These are phyloP conservation scores for Aspergillus funiculosus DNA, from an alignment of 495 filamentous ascomycete genomes.

Conservation along the genomic window DNA sequence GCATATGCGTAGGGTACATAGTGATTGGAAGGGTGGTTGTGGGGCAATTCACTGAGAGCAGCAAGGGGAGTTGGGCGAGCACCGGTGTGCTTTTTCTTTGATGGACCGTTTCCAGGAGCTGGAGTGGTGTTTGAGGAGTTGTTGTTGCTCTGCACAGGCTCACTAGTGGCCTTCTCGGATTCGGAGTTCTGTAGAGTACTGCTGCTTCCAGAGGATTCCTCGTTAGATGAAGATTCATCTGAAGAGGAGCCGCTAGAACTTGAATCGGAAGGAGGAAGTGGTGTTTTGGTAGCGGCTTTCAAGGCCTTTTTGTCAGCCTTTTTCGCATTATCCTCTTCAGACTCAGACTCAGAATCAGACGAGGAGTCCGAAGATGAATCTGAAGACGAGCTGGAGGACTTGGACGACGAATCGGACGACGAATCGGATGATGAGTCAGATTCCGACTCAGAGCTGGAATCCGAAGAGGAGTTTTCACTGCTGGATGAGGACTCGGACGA, in stretches of 20 bases:
- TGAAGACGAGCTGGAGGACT: constrained; percentile 31
- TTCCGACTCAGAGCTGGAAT: constrained; percentile 19
- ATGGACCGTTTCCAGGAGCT: constrained; percentile 37
- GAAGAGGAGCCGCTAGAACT: constrained; percentile 28
- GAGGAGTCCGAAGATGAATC: constrained; percentile 20
- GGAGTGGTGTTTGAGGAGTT: constrained; percentile 41
- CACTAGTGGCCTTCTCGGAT: constrained; percentile 23
- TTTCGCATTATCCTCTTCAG: constrained; percentile 26
- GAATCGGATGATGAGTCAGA: constrained; percentile 16
- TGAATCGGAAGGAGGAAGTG: constrained; percentile 42
- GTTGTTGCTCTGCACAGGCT: constrained; percentile 24
- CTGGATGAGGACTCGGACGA: constrained; percentile 9
- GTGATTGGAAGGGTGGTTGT: constrained; percentile 55
- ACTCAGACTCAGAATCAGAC: constrained; percentile 39
- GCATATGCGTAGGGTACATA: constrained; percentile 85
- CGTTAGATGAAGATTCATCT: constrained; percentile 19
- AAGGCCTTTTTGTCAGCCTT: constrained; percentile 33
- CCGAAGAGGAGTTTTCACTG: constrained; percentile 15
- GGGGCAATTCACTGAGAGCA: constrained; percentile 40
- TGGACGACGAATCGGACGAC: constrained; percentile 29
- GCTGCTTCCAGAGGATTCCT: constrained; percentile 23
- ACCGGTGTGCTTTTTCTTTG: constrained; percentile 47
- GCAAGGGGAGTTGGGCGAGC: constrained; percentile 43
- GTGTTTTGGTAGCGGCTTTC: constrained; percentile 49
- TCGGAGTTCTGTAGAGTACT: constrained; percentile 33